These are phyloP conservation scores for Physaria fendleri DNA, from an alignment of 345 rosid species.

Conservation along the genomic window DNA sequence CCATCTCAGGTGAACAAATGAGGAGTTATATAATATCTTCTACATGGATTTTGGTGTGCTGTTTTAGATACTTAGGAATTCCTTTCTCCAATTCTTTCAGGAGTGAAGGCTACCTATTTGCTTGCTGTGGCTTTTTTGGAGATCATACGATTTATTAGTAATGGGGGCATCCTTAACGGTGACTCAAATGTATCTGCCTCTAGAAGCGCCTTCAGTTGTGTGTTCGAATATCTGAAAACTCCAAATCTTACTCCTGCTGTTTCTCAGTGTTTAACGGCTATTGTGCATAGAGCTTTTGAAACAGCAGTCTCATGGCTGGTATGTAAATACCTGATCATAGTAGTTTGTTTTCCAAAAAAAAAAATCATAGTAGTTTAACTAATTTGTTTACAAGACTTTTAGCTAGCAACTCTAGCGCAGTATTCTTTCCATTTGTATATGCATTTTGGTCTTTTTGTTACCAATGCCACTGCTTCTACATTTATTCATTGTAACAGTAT, in stretches of 20 bases:
- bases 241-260: slow-evolving; percentile 90
- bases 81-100: slow-evolving; percentile 38
- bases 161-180: slow-evolving; percentile 96
- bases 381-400: background rate
- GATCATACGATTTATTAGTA: slow-evolving; percentile 91
- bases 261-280: slow-evolving; percentile 81
- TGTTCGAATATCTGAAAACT: slow-evolving; percentile 90
- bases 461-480: slow-evolving; percentile 1
- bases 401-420: slow-evolving; percentile 1
- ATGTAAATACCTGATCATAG: slow-evolving; percentile 19
- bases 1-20: slow-evolving; percentile 72
- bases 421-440: slow-evolving; percentile 11
- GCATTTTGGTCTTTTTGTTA: slow-evolving; percentile 3
- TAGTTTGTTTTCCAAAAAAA: too few species aligned
- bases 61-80: slow-evolving; percentile 5
- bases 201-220: slow-evolving; percentile 98
- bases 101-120: slow-evolving; percentile 98
- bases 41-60: slow-evolving; percentile 4
- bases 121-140: slow-evolving; percentile 98
- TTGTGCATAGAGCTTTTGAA: slow-evolving; percentile 92
- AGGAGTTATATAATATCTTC: background rate
- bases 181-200: slow-evolving; percentile 52
- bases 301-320: slow-evolving; percentile 93
- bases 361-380: background rate
- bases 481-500: slow-evolving; percentile 4